These are phyloP conservation scores for Endotrypanum monterogeii DNA, from an alignment of 208 protist genomes.

Conservation along the genomic window DNA sequence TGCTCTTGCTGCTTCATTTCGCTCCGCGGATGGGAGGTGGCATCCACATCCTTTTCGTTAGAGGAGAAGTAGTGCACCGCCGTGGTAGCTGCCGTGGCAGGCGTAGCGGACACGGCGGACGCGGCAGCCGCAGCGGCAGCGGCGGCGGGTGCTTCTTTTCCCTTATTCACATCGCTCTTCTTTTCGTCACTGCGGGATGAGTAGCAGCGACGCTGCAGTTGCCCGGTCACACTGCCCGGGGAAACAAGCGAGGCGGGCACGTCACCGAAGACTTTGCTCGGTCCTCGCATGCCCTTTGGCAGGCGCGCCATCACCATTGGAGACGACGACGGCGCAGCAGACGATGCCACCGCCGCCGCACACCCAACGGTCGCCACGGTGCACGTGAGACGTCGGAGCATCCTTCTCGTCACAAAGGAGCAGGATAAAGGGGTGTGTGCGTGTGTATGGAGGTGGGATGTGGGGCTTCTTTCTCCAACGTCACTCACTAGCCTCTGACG, in stretches of 20 bases:
- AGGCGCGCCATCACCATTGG: background rate
- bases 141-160: constrained; percentile 6
- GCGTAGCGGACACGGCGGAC: constrained; percentile 14
- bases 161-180: constrained; percentile 3
- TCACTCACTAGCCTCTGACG: background rate
- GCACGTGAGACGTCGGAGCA: constrained; percentile 28
- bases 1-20: constrained; percentile 16
- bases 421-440: too few species aligned
- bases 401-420: background rate
- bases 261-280: background rate
- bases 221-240: background rate
- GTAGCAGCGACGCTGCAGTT: constrained; percentile 9
- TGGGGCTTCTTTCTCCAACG: background rate
- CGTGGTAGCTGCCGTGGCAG: constrained; percentile 5
- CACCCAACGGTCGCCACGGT: background rate
- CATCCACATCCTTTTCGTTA: constrained; percentile 4
- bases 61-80: constrained; percentile 22
- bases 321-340: background rate
- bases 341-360: background rate
- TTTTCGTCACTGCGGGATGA: constrained; percentile 20
- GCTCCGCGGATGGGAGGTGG: background rate
- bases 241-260: background rate
- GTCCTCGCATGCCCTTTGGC: background rate
- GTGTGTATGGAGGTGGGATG: background rate
- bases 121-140: constrained; percentile 9